Conservation (phyloP, 345 rosid species). For the Camelina neglecta region DNA sequence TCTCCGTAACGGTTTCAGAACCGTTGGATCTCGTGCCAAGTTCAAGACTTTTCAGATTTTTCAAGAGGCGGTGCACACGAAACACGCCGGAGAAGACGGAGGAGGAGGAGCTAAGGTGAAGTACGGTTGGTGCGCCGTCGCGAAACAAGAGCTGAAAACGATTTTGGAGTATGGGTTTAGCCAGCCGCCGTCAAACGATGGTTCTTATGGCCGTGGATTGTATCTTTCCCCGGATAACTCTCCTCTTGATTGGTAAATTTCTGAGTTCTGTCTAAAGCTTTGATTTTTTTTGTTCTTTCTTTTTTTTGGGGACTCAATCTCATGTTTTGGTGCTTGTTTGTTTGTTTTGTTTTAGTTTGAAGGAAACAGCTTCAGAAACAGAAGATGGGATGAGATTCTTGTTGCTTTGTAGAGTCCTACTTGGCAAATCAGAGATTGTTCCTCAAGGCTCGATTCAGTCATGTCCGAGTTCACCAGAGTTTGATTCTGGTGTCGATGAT, state of each 20-base stretch:
- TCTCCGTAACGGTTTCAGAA: slow-evolving; percentile 49
- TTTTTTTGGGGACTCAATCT: neutral
- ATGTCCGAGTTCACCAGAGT: slow-evolving; percentile 66
- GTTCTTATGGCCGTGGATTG: slow-evolving; percentile 63
- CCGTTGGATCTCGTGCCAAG: slow-evolving; percentile 54
- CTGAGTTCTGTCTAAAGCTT: neutral
- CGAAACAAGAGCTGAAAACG: slow-evolving; percentile 49
- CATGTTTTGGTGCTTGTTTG: neutral
- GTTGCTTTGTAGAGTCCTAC: slow-evolving; percentile 68
- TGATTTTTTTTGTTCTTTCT: neutral
- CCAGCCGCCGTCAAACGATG: slow-evolving; percentile 44
- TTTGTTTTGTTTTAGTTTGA: slow-evolving; percentile 48
- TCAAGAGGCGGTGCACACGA: slow-evolving; percentile 54
- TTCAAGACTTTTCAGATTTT: slow-evolving; percentile 61
- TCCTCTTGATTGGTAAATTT: slow-evolving; percentile 63
- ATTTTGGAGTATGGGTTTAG: slow-evolving; percentile 75
- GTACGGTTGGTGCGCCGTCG: slow-evolving; percentile 69
- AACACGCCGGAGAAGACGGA: slow-evolving; percentile 38
- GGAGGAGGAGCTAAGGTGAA: slow-evolving; percentile 51
- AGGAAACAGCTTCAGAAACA: slow-evolving; percentile 47
- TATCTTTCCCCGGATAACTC: slow-evolving; percentile 65
- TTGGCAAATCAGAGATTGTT: slow-evolving; percentile 74
- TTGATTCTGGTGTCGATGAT: slow-evolving; percentile 73
- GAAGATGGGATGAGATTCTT: slow-evolving; percentile 72
- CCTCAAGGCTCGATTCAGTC: slow-evolving; percentile 55